A percentile compares a stretch with the other conserved stretches of the same genome.
phyloP scores from a whole-genome alignment of 106 monocot species.

The Apostasia ramifera region DNA sequence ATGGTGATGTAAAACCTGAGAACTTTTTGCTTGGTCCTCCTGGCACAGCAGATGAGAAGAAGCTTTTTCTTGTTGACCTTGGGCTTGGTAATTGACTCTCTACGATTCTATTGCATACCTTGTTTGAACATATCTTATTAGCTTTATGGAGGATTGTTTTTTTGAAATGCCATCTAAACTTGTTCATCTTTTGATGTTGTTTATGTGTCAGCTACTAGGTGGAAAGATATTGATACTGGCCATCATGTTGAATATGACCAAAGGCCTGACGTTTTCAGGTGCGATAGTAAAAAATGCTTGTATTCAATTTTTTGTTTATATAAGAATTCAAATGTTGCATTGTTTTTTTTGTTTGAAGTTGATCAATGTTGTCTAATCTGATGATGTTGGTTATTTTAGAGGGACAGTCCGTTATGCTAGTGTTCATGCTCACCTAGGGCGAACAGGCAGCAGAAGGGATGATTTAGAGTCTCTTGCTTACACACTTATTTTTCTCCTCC shows the following conservation, averaged over 20 bases:
- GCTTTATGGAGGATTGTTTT: background rate
- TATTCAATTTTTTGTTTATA: background rate
- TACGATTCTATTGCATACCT: background rate
- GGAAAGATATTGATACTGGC: constrained; percentile 53
- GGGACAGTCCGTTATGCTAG: constrained; percentile 93
- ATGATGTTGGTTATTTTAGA: constrained; percentile 16
- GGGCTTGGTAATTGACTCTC: constrained; percentile 51
- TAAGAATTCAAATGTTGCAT: background rate
- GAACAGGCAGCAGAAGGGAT: constrained; percentile 80
- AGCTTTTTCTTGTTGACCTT: constrained; percentile 91
- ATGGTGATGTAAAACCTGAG: constrained; percentile 94
- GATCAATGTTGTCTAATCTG: background rate
- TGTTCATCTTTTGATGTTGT: background rate
- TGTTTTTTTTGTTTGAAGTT: constrained; percentile 2
- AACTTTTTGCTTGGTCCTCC: constrained; percentile 93
- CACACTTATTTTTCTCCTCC: constrained; percentile 74
- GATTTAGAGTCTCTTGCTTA: constrained; percentile 91
- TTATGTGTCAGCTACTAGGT: constrained; percentile 48
- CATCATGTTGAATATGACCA: constrained; percentile 83
- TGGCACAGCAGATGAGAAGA: constrained; percentile 75
- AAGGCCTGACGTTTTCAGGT: constrained; percentile 85
- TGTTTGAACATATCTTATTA: too few relatives aligned
- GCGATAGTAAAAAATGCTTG: background rate
- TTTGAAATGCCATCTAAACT: background rate
- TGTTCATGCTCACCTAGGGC: constrained; percentile 85